Percentiles rank a stretch among this genome's conserved stretches.
Conservation (phyloP, 805 yeast genomes). For the Cyberlindnera americana region DNA sequence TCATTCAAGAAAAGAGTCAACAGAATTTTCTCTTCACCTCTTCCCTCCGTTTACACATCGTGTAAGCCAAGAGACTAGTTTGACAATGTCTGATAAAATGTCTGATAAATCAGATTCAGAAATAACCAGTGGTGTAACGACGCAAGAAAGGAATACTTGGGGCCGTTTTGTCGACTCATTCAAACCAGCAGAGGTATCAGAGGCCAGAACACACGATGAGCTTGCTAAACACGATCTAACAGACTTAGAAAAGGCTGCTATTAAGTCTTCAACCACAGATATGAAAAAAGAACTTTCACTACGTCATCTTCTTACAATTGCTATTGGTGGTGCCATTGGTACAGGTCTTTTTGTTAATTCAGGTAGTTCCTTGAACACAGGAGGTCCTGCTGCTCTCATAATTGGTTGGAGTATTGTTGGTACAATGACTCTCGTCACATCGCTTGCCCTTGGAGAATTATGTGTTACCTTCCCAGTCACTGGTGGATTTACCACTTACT, state of each 20-base stretch:
- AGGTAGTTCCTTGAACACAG: constrained; percentile 53
- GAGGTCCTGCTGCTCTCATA: constrained; percentile 52
- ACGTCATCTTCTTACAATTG: constrained; percentile 48
- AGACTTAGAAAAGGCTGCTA: constrained; percentile 48
- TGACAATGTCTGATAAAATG: no score
- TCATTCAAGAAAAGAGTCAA: no score
- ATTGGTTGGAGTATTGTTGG: constrained; percentile 49
- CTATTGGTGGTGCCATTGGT: constrained; percentile 81
- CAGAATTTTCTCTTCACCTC: background rate
- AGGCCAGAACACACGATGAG: constrained; percentile 4
- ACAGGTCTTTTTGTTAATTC: constrained; percentile 79
- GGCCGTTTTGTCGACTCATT: constrained; percentile 4
- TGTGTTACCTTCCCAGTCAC: constrained; percentile 61
- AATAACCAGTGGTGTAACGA: no score
- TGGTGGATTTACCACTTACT: constrained; percentile 61
- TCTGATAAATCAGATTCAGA: background rate
- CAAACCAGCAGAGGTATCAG: constrained; percentile 9
- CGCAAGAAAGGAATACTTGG: no score
- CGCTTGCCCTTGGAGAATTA: constrained; percentile 54
- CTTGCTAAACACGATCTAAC: constrained; percentile 24
- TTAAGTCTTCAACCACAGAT: constrained; percentile 44
- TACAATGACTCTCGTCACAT: constrained; percentile 51
- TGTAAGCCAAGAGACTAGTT: no score
- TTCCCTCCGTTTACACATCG: background rate
- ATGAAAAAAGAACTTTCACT: background rate